These are phyloP conservation scores for Macadamia integrifolia DNA, from an alignment of 164 flowering plant genomes.

Conservation along the genomic window DNA sequence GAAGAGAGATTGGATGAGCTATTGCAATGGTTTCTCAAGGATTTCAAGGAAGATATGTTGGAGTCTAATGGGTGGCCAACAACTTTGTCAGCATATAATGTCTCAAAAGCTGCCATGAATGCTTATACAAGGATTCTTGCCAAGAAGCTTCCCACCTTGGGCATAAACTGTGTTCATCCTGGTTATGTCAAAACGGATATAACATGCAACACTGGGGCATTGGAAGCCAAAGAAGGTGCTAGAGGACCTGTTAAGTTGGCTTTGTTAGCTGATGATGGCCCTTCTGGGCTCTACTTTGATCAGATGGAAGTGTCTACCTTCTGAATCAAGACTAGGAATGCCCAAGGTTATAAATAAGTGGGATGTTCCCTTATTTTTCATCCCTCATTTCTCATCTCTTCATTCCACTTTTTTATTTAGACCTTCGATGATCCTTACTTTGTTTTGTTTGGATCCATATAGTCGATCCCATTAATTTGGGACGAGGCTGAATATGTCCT, in stretches of 20 bases:
- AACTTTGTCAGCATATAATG: conserved; percentile 16
- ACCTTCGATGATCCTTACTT: too few relatives aligned
- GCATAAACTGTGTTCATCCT: conserved; percentile 15
- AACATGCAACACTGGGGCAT: conserved; percentile 3
- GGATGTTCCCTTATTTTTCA: too few relatives aligned
- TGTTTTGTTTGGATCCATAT: too few relatives aligned
- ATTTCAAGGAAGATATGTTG: conserved; percentile 23
- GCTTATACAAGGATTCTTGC: conserved; percentile 26
- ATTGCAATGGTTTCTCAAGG: conserved; percentile 15
- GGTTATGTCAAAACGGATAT: conserved; percentile 11
- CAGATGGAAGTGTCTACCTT: conserved; percentile 9
- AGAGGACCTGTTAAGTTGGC: conserved; percentile 18
- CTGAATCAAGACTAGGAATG: too few relatives aligned
- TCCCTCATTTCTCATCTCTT: too few relatives aligned
- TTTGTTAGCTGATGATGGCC: conserved; percentile 10
- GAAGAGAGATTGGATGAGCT: conserved; percentile 32
- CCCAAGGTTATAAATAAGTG: too few relatives aligned
- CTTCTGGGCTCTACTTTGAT: conserved; percentile 16
- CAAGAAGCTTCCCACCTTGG: conserved; percentile 13
- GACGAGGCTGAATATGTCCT: too few relatives aligned
- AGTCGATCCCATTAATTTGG: too few relatives aligned
- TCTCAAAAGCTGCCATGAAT: conserved; percentile 22
- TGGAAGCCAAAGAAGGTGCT: conserved; percentile 13
- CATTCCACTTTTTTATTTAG: too few relatives aligned
- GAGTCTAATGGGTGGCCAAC: conserved; percentile 36